Evolutionary conservation across 78 protist genomes (phyloP).

Genomic region (Guillardia theta): DNA sequence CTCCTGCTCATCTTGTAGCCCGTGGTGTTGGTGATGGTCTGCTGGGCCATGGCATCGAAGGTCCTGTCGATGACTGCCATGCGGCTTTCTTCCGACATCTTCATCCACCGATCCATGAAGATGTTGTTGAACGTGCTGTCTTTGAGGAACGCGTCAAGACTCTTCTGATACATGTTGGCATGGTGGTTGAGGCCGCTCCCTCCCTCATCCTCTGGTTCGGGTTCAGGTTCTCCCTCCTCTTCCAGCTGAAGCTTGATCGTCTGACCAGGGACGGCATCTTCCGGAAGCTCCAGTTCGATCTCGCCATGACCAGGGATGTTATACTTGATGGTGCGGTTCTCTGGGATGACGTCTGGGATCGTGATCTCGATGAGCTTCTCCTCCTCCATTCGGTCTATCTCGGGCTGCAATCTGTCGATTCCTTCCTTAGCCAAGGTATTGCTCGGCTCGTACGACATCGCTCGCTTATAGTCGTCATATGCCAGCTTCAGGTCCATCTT

Average conservation of each 20-base stretch:
- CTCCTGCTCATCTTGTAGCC: background rate
- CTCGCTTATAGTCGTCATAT: slow-evolving; percentile 21
- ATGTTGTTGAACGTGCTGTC: background rate
- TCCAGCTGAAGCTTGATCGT: slow-evolving; percentile 9
- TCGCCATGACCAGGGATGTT: background rate
- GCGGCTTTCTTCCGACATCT: slow-evolving; percentile 18
- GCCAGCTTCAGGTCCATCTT: background rate
- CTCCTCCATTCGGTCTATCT: background rate
- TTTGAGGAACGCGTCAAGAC: background rate
- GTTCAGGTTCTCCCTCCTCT: background rate
- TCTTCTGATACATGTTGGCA: slow-evolving; percentile 8
- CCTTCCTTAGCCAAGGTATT: background rate
- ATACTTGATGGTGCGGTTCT: slow-evolving; percentile 22
- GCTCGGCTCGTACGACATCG: slow-evolving; percentile 2
- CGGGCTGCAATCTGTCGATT: background rate
- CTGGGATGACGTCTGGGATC: slow-evolving; percentile 4
- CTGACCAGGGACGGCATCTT: background rate
- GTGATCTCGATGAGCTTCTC: background rate
- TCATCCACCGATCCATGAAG: background rate
- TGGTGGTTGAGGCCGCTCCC: background rate
- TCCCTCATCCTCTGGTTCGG: background rate
- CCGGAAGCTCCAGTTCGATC: slow-evolving; percentile 26
- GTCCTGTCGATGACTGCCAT: slow-evolving; percentile 26
- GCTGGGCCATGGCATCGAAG: slow-evolving; percentile 10
- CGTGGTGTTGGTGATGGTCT: slow-evolving; percentile 26